Base-by-base conservation (phyloP, 2,329 filamentous ascomycete species). In the Penicillium sp. region DNA sequence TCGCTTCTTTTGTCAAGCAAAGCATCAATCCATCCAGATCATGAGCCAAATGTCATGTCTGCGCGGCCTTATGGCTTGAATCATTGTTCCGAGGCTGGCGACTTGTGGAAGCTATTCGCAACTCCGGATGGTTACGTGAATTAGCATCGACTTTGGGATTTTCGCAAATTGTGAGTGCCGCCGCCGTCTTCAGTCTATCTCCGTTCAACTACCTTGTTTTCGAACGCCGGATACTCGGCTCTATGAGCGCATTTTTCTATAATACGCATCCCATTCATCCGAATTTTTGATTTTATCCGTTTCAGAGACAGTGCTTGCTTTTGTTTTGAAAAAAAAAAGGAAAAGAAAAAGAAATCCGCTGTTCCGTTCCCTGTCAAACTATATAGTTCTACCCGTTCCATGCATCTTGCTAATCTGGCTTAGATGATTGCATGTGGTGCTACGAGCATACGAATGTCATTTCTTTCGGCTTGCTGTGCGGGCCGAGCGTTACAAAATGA, bases 401-500 rank as follows among this genome's bases (percentile, higher is more conserved):
- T 38, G 8, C 9, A 43, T 21, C 38, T 46, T 21, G n/a, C 38
- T 52, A 33, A 46, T 28, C 30, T 12, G 1, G 11, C 28, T 30
- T 16, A 52, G 50, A 52, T 52, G 50, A 45, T 42, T 52, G 50
- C 18, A 43, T 43, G 40, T 21, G 40, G 11, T 20, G 5, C 43
- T 35, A 23, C 43, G 16, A 23, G 30, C 21, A 38, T 11, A 30
- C 46, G 23, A 33, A 40, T 49, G 38, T 46, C 26, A 48, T 21
- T 52, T 20, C n/a, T 40, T 55, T 55, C 21, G 35, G 42, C 47
- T 55, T 56, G 48, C 48, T 52, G 33, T 28, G 55, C 48, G 33
- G 23, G 47, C 38, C 48, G 38, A 52, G 51, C 42, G 23, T 28
- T 55, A 26, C 50, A 72, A 69, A 38, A 73, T 73, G 71, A 62